Percentiles rank a stretch among this genome's conserved stretches.
phyloP scores from a whole-genome alignment of 371 early-diverging fungal genomes.

The Coemansia sp. region DNA sequence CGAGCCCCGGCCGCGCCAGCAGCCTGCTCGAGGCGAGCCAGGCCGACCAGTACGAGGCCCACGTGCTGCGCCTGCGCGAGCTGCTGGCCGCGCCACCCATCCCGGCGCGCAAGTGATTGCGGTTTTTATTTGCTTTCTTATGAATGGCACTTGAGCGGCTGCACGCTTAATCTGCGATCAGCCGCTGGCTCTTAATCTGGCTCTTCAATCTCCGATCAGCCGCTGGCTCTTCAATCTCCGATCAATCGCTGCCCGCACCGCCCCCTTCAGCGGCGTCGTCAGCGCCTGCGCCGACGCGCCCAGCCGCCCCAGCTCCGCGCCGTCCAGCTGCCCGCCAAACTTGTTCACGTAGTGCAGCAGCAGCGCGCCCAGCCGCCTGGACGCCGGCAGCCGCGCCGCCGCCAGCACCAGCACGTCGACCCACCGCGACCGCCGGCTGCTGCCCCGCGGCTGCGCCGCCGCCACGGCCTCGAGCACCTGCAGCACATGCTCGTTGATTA shows the following conservation, averaged over 20 bases:
- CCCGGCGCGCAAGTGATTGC: background rate
- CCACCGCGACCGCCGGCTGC: slow-evolving; percentile 21
- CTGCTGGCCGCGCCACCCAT: slow-evolving; percentile 21
- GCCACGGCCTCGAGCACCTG: slow-evolving; percentile 34
- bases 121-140: background rate
- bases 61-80: slow-evolving; percentile 36
- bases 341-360: slow-evolving; percentile 47
- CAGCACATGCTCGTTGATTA: slow-evolving; percentile 13
- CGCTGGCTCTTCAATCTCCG: no score
- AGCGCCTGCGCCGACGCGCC: slow-evolving; percentile 20
- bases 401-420: slow-evolving; percentile 8
- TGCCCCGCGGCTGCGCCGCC: slow-evolving; percentile 6
- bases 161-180: no score
- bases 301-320: slow-evolving; percentile 16
- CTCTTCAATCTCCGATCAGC: no score
- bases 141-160: background rate
- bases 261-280: slow-evolving; percentile 39
- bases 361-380: slow-evolving; percentile 46
- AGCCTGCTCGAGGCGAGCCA: slow-evolving; percentile 28
- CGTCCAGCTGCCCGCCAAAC: slow-evolving; percentile 22
- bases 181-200: no score
- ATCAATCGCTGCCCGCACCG: slow-evolving; percentile 4
- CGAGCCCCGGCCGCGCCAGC: slow-evolving; percentile 23
- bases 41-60: slow-evolving; percentile 33
- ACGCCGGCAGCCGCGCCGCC: slow-evolving; percentile 1